A percentile compares a stretch with the other conserved stretches of the same genome.
Evolutionary conservation across 257 asterid species (phyloP).

Genomic region (Mitragyna speciosa): DNA sequence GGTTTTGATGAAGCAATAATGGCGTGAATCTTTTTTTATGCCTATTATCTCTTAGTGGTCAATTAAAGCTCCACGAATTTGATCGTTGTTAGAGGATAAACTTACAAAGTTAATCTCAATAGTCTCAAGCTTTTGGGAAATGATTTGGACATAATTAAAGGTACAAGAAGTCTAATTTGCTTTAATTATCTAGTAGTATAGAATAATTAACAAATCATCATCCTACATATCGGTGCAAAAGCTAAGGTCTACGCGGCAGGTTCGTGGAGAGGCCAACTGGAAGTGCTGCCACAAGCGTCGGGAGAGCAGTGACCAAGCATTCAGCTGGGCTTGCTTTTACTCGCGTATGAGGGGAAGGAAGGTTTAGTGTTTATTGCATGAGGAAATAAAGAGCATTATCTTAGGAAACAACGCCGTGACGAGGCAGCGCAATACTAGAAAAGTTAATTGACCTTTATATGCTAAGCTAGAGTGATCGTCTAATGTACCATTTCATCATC

Average conservation of each 20-base stretch:
- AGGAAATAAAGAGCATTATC: neutral
- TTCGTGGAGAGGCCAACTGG: constrained; percentile 3
- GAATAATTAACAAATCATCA: neutral
- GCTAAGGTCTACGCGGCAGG: neutral
- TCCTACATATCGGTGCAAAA: neutral
- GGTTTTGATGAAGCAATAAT: neutral
- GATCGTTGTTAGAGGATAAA: neutral
- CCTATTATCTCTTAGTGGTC: neutral
- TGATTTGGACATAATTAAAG: too few relatives aligned
- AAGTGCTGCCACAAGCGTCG: neutral
- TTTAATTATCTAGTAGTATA: neutral
- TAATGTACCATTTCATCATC: constrained; percentile 41
- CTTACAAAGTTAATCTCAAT: neutral
- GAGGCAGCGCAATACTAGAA: neutral
- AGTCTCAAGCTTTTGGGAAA: neutral
- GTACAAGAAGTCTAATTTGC: neutral
- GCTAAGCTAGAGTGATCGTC: constrained; percentile 31
- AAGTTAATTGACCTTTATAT: neutral
- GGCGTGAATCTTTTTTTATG: too few relatives aligned
- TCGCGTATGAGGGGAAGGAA: neutral
- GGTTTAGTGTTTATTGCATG: constrained; percentile 1
- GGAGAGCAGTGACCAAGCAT: neutral
- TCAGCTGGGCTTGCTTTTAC: neutral
- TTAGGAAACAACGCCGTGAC: constrained; percentile 15
- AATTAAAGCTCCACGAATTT: neutral